phyloP scores from a whole-genome alignment of 2,329 filamentous ascomycete species.

The Colletotrichum godetiae region DNA sequence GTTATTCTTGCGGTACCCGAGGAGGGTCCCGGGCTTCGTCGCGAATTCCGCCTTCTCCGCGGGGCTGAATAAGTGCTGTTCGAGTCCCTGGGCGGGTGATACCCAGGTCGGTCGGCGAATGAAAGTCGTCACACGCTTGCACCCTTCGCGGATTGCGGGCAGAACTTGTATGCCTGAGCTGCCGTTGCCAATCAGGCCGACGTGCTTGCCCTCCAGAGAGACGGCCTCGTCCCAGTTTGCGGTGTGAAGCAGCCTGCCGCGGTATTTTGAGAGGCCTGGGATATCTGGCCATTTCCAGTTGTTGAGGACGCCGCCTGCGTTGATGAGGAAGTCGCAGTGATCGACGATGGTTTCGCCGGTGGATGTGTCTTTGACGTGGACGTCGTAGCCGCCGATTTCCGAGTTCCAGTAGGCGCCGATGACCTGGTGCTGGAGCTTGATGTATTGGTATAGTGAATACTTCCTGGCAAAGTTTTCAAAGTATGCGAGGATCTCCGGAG shows the following conservation, averaged over 20 bases:
- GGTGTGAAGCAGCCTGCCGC: constrained; percentile 63
- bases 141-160: constrained; percentile 56
- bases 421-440: constrained; percentile 40
- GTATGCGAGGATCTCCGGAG: constrained; percentile 57
- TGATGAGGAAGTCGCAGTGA: constrained; percentile 60
- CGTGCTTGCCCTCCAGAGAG: constrained; percentile 49
- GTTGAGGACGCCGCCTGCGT: constrained; percentile 60
- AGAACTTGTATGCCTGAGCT: constrained; percentile 59
- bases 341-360: constrained; percentile 46
- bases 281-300: constrained; percentile 66
- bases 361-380: constrained; percentile 46
- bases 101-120: constrained; percentile 64
- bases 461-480: constrained; percentile 55
- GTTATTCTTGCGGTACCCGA: constrained; percentile 54
- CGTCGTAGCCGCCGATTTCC: constrained; percentile 46
- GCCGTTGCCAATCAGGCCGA: constrained; percentile 57
- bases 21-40: constrained; percentile 50
- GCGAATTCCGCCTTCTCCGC: constrained; percentile 54
- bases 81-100: constrained; percentile 53
- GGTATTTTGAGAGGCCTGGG: constrained; percentile 56
- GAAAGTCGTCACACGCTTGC: constrained; percentile 58
- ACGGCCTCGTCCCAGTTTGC: constrained; percentile 62
- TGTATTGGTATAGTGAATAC: constrained; percentile 49
- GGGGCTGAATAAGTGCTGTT: constrained; percentile 53
- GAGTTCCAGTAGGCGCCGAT: constrained; percentile 50